These are phyloP conservation scores for Monosporascus sp. DNA, from an alignment of 2,329 filamentous ascomycete genomes.

Conservation along the genomic window DNA sequence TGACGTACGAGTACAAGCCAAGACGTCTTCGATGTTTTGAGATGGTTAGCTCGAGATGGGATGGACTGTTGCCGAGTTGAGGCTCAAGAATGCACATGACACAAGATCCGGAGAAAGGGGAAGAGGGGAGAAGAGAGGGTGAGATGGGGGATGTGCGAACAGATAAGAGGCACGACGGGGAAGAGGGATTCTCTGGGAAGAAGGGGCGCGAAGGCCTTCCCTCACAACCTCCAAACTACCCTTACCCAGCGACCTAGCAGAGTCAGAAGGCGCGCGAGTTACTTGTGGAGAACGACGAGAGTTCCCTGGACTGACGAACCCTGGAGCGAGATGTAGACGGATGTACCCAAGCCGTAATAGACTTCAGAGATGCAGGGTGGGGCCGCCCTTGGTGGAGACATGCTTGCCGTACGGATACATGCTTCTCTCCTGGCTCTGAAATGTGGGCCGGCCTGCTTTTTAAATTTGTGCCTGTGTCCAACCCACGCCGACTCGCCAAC, in stretches of 20 bases:
- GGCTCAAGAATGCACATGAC: not conserved
- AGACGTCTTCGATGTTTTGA: not conserved
- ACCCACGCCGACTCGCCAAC: too few species aligned
- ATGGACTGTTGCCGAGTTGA: not conserved
- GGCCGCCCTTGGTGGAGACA: not conserved
- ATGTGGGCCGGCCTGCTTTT: not conserved
- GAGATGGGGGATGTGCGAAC: conserved; percentile 3
- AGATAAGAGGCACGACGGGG: conserved; percentile 1
- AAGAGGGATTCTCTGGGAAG: conserved; percentile 7
- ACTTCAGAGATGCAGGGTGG: not conserved
- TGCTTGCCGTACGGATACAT: not conserved
- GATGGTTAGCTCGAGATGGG: not conserved
- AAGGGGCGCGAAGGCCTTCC: conserved; percentile 6
- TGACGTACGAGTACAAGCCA: not conserved
- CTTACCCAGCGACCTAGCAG: conserved; percentile 4
- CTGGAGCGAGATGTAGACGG: not conserved
- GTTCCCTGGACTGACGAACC: not conserved
- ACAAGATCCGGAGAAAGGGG: not conserved
- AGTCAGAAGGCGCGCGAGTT: conserved; percentile 1
- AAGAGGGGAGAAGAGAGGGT: not conserved
- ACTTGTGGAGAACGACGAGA: not conserved
- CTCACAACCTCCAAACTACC: conserved; percentile 5
- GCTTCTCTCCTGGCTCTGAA: not conserved
- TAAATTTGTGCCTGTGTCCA: not conserved
- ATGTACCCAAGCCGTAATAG: not conserved